A percentile compares a stretch with the other conserved stretches of the same genome.
phyloP scores from a whole-genome alignment of 768 basidiomycete genomes.

The Hericium coralloides region DNA sequence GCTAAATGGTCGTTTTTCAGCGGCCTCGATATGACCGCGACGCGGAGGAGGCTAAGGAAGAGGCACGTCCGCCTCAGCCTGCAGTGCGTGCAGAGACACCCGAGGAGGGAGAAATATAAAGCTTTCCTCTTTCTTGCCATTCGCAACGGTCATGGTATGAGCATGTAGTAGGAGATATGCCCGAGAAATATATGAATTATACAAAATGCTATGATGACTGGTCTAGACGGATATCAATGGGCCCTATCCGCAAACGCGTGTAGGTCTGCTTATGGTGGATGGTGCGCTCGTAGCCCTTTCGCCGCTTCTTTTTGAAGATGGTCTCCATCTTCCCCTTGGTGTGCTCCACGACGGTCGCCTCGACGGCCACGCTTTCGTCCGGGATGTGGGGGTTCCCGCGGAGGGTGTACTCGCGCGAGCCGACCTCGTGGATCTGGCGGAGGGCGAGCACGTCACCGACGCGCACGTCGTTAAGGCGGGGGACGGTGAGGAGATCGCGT shows the following conservation, averaged over 20 bases:
- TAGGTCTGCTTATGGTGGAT: slow-evolving; percentile 91
- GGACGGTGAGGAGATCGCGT: slow-evolving; percentile 88
- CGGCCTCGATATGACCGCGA: slow-evolving; percentile 42
- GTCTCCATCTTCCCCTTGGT: slow-evolving; percentile 90
- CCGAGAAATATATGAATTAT: background rate
- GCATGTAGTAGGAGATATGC: background rate
- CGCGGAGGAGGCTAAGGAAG: slow-evolving; percentile 33
- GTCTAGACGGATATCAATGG: slow-evolving; percentile 43
- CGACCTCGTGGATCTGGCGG: slow-evolving; percentile 86
- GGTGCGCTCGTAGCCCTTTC: slow-evolving; percentile 96
- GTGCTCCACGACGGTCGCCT: slow-evolving; percentile 94
- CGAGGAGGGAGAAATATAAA: slow-evolving; percentile 81
- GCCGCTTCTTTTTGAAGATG: slow-evolving; percentile 93
- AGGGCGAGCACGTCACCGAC: slow-evolving; percentile 82
- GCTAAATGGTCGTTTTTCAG: slow-evolving; percentile 23
- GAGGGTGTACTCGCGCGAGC: slow-evolving; percentile 90
- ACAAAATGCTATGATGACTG: slow-evolving; percentile 22
- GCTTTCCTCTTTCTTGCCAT: background rate
- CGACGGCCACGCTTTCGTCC: slow-evolving; percentile 54
- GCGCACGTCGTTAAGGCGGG: slow-evolving; percentile 74
- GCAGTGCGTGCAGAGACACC: slow-evolving; percentile 61
- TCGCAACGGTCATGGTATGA: background rate
- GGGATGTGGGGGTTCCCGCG: slow-evolving; percentile 71
- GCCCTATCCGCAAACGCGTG: slow-evolving; percentile 88
- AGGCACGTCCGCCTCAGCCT: slow-evolving; percentile 29